These are phyloP conservation scores for Piromyces finnis DNA, from an alignment of 192 early-diverging fungal genomes.

Conservation along the genomic window DNA sequence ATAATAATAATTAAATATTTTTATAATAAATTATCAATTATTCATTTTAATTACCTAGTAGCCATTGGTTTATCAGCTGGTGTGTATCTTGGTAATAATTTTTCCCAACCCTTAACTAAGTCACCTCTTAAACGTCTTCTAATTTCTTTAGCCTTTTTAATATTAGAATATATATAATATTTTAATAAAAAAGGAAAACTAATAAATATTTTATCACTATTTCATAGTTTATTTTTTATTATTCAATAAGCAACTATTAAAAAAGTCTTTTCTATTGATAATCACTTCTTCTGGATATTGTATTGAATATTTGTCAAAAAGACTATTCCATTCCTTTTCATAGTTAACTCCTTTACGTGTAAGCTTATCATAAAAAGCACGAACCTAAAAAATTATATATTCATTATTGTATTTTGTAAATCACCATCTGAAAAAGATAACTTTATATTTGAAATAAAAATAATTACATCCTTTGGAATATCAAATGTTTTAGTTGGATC, in stretches of 20 bases:
- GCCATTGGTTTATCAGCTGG: slow-evolving; percentile 61
- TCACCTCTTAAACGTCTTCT: slow-evolving; percentile 48
- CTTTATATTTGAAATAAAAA: neutral
- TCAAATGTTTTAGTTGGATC: slow-evolving; percentile 50
- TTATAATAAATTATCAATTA: no score
- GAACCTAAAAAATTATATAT: slow-evolving; percentile 7
- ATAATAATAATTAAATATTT: no score
- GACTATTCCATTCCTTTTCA: slow-evolving; percentile 57
- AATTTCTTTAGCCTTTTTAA: slow-evolving; percentile 34
- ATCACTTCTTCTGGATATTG: slow-evolving; percentile 42
- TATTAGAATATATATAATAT: no score
- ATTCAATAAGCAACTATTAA: no score
- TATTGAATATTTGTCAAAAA: slow-evolving; percentile 47
- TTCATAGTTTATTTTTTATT: no score
- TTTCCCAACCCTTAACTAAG: slow-evolving; percentile 53
- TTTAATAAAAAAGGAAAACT: no score
- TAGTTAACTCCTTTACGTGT: slow-evolving; percentile 34
- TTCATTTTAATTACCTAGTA: slow-evolving; percentile 18
- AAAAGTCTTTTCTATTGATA: no score
- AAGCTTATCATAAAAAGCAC: slow-evolving; percentile 24
- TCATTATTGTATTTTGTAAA: no score
- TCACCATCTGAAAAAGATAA: no score
- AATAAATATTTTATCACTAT: no score
- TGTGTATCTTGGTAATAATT: slow-evolving; percentile 60
- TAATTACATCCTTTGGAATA: slow-evolving; percentile 48